Evolutionary conservation across 2,329 filamentous ascomycete genomes (phyloP).

Genomic region (Pseudogymnoascus verrucosus): DNA sequence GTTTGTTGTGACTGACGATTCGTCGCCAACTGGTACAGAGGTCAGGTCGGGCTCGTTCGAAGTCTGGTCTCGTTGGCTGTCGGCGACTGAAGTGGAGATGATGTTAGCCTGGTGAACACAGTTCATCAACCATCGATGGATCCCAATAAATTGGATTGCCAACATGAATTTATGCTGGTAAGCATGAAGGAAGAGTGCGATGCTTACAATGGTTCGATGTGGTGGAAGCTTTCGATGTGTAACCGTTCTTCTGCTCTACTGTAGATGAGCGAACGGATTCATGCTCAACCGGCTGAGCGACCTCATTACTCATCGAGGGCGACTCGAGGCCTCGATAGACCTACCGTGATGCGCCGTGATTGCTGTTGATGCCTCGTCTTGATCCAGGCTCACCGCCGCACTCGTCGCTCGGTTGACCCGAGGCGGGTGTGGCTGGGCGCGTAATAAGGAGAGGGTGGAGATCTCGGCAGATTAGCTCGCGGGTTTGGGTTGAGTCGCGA

Average conservation of each 20-base stretch:
- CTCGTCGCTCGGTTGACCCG: conserved; percentile 4
- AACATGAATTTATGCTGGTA: neutral
- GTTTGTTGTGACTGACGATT: conserved; percentile 1
- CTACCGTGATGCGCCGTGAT: conserved; percentile 11
- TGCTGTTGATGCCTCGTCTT: conserved; percentile 9
- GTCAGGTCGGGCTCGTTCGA: neutral
- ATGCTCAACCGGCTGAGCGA: conserved; percentile 28
- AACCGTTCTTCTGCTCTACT: conserved; percentile 23
- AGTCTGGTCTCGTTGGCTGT: neutral
- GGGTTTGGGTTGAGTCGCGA: neutral
- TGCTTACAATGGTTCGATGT: conserved; percentile 20
- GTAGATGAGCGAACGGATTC: conserved; percentile 25
- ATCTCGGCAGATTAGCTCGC: conserved; percentile 8
- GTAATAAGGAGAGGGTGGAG: conserved; percentile 8
- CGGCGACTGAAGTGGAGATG: neutral
- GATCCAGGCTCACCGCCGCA: conserved; percentile 1
- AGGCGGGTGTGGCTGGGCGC: conserved; percentile 9
- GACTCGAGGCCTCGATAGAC: conserved; percentile 16
- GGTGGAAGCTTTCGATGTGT: conserved; percentile 25
- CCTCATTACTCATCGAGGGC: conserved; percentile 33
- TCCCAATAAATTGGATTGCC: neutral
- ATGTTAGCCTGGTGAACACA: conserved; percentile 1
- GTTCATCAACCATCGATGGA: neutral
- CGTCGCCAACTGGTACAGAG: neutral
- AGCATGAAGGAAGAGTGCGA: neutral